Conservation (phyloP, 768 basidiomycete genomes). For the Phaffia tasmanica region DNA sequence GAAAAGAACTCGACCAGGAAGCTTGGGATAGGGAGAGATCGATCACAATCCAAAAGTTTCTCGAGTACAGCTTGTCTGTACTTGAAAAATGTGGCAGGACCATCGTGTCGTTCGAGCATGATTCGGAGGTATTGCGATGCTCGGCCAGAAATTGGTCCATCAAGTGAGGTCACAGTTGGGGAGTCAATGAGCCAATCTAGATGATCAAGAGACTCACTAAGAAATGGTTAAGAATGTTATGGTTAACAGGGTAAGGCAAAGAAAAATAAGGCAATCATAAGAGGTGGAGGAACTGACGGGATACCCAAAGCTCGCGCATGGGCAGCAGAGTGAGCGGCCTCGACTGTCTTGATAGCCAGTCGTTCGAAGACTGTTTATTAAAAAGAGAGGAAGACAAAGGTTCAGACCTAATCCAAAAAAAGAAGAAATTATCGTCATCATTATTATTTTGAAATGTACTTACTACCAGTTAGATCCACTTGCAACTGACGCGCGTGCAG, state of each 20-base stretch:
- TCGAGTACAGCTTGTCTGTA: slow-evolving; percentile 70
- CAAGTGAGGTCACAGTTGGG: slow-evolving; percentile 61
- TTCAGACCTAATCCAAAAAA: too few relatives aligned
- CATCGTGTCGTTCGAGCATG: slow-evolving; percentile 67
- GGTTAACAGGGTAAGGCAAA: slow-evolving; percentile 21
- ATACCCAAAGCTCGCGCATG: slow-evolving; percentile 14
- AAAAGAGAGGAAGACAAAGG: too few relatives aligned
- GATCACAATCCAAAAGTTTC: slow-evolving; percentile 58
- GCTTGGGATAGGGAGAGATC: slow-evolving; percentile 52
- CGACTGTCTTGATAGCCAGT: slow-evolving; percentile 18
- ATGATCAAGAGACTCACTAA: slow-evolving; percentile 51
- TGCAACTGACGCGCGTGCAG: slow-evolving; percentile 59
- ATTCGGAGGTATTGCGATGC: slow-evolving; percentile 82
- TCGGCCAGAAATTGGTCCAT: slow-evolving; percentile 64
- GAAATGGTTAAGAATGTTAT: not conserved
- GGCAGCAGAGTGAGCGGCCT: slow-evolving; percentile 19
- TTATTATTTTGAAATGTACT: too few relatives aligned
- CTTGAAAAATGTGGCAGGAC: slow-evolving; percentile 54
- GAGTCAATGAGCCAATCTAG: slow-evolving; percentile 75
- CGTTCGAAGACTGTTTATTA: slow-evolving; percentile 11
- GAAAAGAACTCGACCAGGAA: slow-evolving; percentile 67
- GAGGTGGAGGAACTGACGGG: slow-evolving; percentile 5
- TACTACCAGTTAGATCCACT: slow-evolving; percentile 67
- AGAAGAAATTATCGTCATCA: too few relatives aligned
- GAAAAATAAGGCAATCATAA: not conserved